Conservation (phyloP, 192 early-diverging fungal species). For the Chytriomyces sp. region DNA sequence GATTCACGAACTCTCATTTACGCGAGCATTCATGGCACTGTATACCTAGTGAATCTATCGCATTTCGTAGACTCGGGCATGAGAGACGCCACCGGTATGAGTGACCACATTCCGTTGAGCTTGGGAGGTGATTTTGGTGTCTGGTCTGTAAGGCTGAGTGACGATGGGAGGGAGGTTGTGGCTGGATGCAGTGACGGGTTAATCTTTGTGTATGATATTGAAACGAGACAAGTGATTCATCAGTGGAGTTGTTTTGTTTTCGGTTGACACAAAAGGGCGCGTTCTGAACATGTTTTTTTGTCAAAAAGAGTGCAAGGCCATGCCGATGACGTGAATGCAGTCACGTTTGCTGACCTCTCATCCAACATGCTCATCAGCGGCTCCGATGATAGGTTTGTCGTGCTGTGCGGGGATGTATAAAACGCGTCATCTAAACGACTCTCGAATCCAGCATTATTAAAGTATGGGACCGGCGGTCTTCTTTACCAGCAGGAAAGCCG, state of each 20-base stretch:
- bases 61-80: not conserved
- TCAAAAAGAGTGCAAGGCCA: constrained; percentile 48
- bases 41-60: constrained; percentile 48
- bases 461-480: constrained; percentile 62
- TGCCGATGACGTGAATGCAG: constrained; percentile 59
- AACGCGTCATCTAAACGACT: no score
- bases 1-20: constrained; percentile 58
- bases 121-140: constrained; percentile 37
- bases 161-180: constrained; percentile 65
- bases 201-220: constrained; percentile 65
- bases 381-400: constrained; percentile 55
- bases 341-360: constrained; percentile 11
- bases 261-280: no score
- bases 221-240: constrained; percentile 49
- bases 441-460: constrained; percentile 36
- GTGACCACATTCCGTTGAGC: constrained; percentile 11
- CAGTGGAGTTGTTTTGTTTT: no score
- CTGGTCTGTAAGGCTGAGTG: constrained; percentile 70
- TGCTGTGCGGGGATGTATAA: no score
- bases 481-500: constrained; percentile 30
- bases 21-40: constrained; percentile 62
- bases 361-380: constrained; percentile 68
- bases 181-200: constrained; percentile 50
- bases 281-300: no score
- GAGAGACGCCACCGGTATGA: not conserved